Conservation (phyloP, 2,329 filamentous ascomycete genomes). For the Colletotrichum lini region DNA sequence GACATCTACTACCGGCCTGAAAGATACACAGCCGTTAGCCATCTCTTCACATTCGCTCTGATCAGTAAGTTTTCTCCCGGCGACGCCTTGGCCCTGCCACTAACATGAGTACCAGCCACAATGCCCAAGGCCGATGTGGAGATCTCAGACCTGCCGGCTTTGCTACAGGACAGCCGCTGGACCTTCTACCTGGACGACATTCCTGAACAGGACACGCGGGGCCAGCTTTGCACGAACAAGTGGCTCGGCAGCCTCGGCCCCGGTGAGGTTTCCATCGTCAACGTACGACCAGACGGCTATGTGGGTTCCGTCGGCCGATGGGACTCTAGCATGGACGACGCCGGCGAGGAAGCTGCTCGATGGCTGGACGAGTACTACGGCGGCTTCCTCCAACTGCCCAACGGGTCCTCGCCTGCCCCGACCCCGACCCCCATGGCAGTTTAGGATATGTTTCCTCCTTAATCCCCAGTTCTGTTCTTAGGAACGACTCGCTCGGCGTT, state of each 20-base stretch:
- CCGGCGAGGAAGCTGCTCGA: slow-evolving; percentile 65
- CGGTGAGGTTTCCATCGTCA: slow-evolving; percentile 74
- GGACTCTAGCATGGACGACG: slow-evolving; percentile 65
- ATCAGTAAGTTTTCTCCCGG: slow-evolving; percentile 67
- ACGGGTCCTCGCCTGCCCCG: slow-evolving; percentile 31
- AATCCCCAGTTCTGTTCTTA: slow-evolving; percentile 15
- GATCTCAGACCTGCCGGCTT: slow-evolving; percentile 73
- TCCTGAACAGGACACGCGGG: slow-evolving; percentile 67
- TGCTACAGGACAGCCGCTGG: slow-evolving; percentile 77
- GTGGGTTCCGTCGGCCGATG: slow-evolving; percentile 74
- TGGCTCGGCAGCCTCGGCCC: slow-evolving; percentile 74
- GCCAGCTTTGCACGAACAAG: slow-evolving; percentile 73
- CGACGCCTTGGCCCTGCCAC: slow-evolving; percentile 7
- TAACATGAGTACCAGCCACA: slow-evolving; percentile 57
- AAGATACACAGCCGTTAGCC: slow-evolving; percentile 77
- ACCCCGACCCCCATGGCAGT: slow-evolving; percentile 35
- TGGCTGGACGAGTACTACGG: slow-evolving; percentile 71
- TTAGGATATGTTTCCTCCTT: slow-evolving; percentile 15
- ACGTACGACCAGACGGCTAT: slow-evolving; percentile 82
- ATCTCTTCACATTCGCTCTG: slow-evolving; percentile 78
- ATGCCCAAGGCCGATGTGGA: slow-evolving; percentile 76
- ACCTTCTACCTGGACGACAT: slow-evolving; percentile 80
- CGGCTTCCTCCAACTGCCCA: slow-evolving; percentile 67
- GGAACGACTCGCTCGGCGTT: slow-evolving; percentile 21
- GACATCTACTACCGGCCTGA: slow-evolving; percentile 78